A percentile compares a stretch with the other conserved stretches of the same genome.
Conservation (phyloP, 208 protist species). For the Acanthamoeba pearcei region DNA sequence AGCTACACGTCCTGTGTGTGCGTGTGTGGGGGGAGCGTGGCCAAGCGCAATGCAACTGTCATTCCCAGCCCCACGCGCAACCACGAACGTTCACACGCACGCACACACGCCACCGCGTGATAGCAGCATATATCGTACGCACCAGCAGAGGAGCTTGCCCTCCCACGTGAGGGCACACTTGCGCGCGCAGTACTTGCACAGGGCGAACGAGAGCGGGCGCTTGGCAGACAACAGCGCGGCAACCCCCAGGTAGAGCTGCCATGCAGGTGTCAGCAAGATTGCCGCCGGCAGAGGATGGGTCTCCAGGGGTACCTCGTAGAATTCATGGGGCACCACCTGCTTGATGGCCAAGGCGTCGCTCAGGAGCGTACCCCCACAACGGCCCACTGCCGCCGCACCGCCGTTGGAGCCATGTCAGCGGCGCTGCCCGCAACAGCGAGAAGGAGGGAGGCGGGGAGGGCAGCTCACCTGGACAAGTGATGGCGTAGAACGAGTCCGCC, state of each 20-base stretch:
- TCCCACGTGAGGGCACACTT: constrained; percentile 6
- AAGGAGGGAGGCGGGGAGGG: no score
- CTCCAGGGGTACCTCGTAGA: not conserved
- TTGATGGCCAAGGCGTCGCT: not conserved
- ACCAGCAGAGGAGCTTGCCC: not conserved
- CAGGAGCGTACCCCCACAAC: not conserved
- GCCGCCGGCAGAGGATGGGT: no score
- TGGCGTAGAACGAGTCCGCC: not conserved
- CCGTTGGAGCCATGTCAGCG: no score
- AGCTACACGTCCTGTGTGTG: not conserved
- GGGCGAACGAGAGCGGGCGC: not conserved
- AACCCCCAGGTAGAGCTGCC: not conserved
- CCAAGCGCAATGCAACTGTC: not conserved
- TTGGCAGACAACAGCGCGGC: not conserved
- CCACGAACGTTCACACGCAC: no score
- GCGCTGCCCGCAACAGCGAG: no score
- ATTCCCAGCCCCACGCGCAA: no score
- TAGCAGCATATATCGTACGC: no score
- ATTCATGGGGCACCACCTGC: not conserved
- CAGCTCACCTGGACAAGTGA: not conserved
- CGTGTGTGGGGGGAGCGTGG: no score
- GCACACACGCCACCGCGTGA: not conserved
- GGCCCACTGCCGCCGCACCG: not conserved
- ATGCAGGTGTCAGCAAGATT: not conserved
- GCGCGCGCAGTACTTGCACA: constrained; percentile 1